Percentiles rank a stretch among this genome's conserved stretches.
phyloP scores from a whole-genome alignment of 2,329 filamentous ascomycete genomes.

The Ceratocystis huliohia region DNA sequence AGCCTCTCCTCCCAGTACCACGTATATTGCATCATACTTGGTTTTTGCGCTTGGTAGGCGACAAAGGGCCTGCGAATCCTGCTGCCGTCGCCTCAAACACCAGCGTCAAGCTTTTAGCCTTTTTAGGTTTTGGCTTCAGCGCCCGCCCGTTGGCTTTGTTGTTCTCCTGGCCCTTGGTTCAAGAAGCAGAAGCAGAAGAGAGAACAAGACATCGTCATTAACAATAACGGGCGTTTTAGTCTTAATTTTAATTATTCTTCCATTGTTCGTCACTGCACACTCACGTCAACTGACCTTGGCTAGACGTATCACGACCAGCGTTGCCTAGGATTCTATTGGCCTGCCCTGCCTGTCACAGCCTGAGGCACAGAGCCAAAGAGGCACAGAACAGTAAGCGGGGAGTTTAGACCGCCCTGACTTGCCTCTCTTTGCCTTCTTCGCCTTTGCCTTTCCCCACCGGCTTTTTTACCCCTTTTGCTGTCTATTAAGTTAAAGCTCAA shows the following conservation, averaged over 20 bases:
- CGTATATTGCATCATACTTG: not conserved
- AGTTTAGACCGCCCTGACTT: not conserved
- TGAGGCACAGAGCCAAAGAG: not conserved
- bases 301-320: not conserved
- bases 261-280: not conserved
- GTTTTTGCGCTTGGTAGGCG: not conserved
- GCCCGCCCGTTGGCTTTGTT: not conserved
- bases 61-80: not conserved
- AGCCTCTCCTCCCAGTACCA: not conserved
- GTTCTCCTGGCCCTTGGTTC: not conserved
- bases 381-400: slow-evolving; percentile 1
- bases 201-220: not conserved
- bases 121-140: not conserved
- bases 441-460: not conserved
- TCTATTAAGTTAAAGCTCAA: no score
- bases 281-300: not conserved
- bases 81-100: not conserved
- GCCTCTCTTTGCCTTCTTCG: not conserved
- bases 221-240: not conserved
- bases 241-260: not conserved
- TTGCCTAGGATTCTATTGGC: not conserved
- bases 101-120: not conserved
- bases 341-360: not conserved
- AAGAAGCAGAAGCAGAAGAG: not conserved
- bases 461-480: not conserved